Evolutionary conservation across 2,329 filamentous ascomycete genomes (phyloP).

Genomic region (Scedosporium aurantiacum): DNA sequence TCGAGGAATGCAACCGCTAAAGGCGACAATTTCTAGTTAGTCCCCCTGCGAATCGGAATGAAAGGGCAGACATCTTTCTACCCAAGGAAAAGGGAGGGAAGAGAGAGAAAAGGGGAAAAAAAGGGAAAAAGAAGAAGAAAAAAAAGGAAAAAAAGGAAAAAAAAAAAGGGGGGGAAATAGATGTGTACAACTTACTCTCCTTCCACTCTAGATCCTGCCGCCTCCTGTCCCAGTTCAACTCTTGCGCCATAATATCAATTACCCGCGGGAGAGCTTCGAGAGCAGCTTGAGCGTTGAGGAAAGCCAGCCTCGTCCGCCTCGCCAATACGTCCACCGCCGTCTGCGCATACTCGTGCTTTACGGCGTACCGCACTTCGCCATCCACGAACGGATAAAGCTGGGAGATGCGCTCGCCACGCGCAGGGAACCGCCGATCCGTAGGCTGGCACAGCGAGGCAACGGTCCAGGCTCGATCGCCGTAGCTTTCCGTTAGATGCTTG

Average conservation of each 20-base stretch:
- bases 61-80: no score
- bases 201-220: slow-evolving; percentile 74
- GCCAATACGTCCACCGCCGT: slow-evolving; percentile 83
- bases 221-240: slow-evolving; percentile 65
- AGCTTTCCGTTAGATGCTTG: slow-evolving; percentile 75
- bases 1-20: slow-evolving; percentile 48
- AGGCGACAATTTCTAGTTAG: not conserved
- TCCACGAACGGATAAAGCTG: slow-evolving; percentile 82
- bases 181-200: slow-evolving; percentile 41
- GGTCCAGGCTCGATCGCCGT: slow-evolving; percentile 87
- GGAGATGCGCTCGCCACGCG: slow-evolving; percentile 70
- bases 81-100: not conserved
- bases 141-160: no score
- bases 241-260: slow-evolving; percentile 80
- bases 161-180: no score
- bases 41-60: not conserved
- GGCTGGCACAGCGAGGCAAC: slow-evolving; percentile 71
- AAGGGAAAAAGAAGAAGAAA: no score
- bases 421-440: slow-evolving; percentile 70
- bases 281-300: slow-evolving; percentile 83
- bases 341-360: slow-evolving; percentile 83
- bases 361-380: slow-evolving; percentile 80
- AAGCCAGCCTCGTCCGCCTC: slow-evolving; percentile 72
- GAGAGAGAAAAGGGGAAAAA: slow-evolving; percentile 8
- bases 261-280: slow-evolving; percentile 75